Evolutionary conservation across 345 rosid genomes (phyloP), one percentile per base, ranked within the genome.

Genomic region (Mallotus nudiflorus): DNA sequence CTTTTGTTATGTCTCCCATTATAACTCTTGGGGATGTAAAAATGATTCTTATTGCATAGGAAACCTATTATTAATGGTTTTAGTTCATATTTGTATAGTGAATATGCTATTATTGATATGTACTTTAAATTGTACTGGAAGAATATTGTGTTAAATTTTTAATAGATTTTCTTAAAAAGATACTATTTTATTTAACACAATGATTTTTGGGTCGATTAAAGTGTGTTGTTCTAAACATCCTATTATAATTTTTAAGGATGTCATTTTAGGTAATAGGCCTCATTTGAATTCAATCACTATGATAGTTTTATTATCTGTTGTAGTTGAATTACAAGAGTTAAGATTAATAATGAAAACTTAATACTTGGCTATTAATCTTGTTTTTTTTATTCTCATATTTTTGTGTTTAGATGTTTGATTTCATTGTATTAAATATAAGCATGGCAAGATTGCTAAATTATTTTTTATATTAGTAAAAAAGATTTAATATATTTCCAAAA

Each of bases 311-410:
- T 86, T 89, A 63, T 91, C 96, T 0, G 92, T 96, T 53, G 84
- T 82, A 18, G 89, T 91, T 3, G 96, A 91, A 83, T 75, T 91
- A 76, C 87, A 84, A 62, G 84, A 81, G 75, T 76, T 89, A 71
- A 81, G 70, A 73, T 27, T 82, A 16, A 93, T 95, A 55, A 77
- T 74, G 85, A 84, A 68, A 75, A 83, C 87, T 67, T 95, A 87
- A 50, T 83, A 86, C 72, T 69, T 87, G 46, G 84, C 84, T 1
- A 77, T 66, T 10, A 89, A 87, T 66, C 73, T 82, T 28, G 91
- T 92, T 1, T 84, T n/a, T n/a, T 82, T 61, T 72, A 71, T 73
- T 82, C 76, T 31, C 86, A 86, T 48, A 82, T 73, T 58, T 85
- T 82, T 70, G 82, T 86, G 67, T 80, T 86, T 40, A 91, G 95